These are phyloP conservation scores for Ophiostoma triangulosporum DNA, from an alignment of 2,329 filamentous ascomycete species.

Conservation along the genomic window DNA sequence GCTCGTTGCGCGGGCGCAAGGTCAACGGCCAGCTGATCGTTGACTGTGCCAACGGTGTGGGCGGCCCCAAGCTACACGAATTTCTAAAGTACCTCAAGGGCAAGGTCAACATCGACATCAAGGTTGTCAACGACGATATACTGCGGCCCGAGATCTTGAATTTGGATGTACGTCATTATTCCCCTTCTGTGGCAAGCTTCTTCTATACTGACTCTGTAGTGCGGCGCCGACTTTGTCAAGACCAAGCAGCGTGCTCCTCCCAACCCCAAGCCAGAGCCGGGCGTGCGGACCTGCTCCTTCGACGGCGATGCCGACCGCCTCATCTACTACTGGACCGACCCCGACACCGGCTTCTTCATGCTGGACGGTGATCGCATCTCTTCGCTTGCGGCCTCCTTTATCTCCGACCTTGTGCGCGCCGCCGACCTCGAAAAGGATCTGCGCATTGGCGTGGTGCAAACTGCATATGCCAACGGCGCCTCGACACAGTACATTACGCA, in stretches of 20 bases:
- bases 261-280: conserved; percentile 60
- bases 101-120: conserved; percentile 57
- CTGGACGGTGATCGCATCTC: conserved; percentile 95
- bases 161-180: conserved; percentile 38
- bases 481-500: conserved; percentile 87
- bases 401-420: conserved; percentile 74
- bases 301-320: conserved; percentile 93
- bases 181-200: too few relatives aligned
- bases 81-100: conserved; percentile 67
- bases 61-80: conserved; percentile 78
- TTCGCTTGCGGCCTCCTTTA: conserved; percentile 84
- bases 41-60: conserved; percentile 94
- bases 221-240: conserved; percentile 94
- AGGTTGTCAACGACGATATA: conserved; percentile 85
- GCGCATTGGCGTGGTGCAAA: conserved; percentile 90
- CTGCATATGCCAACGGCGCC: conserved; percentile 92
- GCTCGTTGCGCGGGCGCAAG: conserved; percentile 65
- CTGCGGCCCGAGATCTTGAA: conserved; percentile 82
- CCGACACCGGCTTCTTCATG: conserved; percentile 73
- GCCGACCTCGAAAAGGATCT: conserved; percentile 69
- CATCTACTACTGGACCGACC: conserved; percentile 86
- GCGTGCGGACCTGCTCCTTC: conserved; percentile 75
- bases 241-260: conserved; percentile 86
- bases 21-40: conserved; percentile 64
- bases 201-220: conserved; percentile 35